phyloP scores from a whole-genome alignment of 345 rosid genomes.

The Rhodomyrtus tomentosa region DNA sequence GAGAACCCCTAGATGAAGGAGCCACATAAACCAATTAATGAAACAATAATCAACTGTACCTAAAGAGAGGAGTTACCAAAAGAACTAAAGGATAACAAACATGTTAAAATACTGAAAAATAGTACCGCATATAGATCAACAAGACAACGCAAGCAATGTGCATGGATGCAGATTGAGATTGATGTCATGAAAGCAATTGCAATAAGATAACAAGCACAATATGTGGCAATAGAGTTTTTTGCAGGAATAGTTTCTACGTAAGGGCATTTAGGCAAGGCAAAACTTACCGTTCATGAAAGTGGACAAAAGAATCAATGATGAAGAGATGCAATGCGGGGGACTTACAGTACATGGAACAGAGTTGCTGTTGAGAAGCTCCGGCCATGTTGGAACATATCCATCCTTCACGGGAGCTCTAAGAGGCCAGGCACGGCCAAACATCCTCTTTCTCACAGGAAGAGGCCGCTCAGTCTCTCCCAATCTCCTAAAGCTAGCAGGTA shows the following conservation, averaged over 20 bases:
- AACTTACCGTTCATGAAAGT: slow-evolving; percentile 25
- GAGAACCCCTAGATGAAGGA: not conserved
- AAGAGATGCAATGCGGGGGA: not conserved
- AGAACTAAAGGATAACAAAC: not conserved
- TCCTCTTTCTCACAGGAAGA: slow-evolving; percentile 59
- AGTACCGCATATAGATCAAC: not conserved
- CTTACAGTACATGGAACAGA: slow-evolving; percentile 61
- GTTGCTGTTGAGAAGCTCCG: slow-evolving; percentile 37
- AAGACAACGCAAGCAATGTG: not conserved
- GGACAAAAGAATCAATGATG: not conserved
- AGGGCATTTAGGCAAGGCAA: not conserved
- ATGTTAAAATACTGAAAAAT: not conserved
- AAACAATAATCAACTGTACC: not conserved
- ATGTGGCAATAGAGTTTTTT: not conserved
- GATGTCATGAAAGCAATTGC: not conserved
- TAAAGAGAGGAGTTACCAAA: not conserved
- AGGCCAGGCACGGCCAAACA: slow-evolving; percentile 98
- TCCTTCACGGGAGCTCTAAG: slow-evolving; percentile 67
- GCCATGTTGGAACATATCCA: slow-evolving; percentile 81
- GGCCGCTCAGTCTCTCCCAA: slow-evolving; percentile 59
- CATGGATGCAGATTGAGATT: not conserved
- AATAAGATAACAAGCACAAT: not conserved
- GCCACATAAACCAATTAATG: not conserved
- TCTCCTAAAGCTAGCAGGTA: slow-evolving; percentile 55
- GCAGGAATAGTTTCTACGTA: not conserved